Evolutionary conservation across 306 rosid genomes (phyloP).

Genomic region (Vigna hirtella): DNA sequence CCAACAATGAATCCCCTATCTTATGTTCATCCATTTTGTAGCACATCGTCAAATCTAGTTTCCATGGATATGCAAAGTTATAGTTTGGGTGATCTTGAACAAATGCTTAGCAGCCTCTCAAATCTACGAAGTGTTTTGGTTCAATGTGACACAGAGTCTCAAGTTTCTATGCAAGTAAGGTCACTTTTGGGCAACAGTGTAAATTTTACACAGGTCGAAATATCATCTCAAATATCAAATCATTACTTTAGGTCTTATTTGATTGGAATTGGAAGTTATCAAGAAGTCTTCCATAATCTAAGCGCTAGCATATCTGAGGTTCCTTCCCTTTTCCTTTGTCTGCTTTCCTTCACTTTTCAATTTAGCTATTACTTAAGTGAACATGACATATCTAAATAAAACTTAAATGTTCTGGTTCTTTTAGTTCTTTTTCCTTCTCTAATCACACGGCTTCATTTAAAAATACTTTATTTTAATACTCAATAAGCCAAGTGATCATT

Average conservation of each 20-base stretch:
- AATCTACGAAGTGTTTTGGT: conserved; percentile 30
- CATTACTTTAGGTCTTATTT: neutral
- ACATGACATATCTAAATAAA: neutral
- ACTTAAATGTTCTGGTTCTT: neutral
- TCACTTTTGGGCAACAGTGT: neutral
- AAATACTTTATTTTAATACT: neutral
- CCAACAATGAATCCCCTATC: conserved; percentile 10
- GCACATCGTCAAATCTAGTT: neutral
- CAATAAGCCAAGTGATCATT: neutral
- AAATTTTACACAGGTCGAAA: neutral
- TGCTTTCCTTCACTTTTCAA: neutral
- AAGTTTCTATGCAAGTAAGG: neutral
- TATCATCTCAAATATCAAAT: neutral
- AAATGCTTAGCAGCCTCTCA: neutral
- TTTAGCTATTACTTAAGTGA: neutral
- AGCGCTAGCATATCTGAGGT: neutral
- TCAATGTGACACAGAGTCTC: neutral
- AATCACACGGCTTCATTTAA: neutral
- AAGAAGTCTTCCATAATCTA: neutral
- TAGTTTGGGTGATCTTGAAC: neutral
- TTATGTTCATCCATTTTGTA: neutral
- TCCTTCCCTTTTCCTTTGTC: neutral
- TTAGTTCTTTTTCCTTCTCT: neutral
- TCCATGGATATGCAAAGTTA: neutral
- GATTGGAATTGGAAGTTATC: neutral